Percentiles rank a stretch among this genome's conserved stretches.
Evolutionary conservation across 176 grass and related monocot genomes (phyloP).

Genomic region (Bothriochloa decipiens): DNA sequence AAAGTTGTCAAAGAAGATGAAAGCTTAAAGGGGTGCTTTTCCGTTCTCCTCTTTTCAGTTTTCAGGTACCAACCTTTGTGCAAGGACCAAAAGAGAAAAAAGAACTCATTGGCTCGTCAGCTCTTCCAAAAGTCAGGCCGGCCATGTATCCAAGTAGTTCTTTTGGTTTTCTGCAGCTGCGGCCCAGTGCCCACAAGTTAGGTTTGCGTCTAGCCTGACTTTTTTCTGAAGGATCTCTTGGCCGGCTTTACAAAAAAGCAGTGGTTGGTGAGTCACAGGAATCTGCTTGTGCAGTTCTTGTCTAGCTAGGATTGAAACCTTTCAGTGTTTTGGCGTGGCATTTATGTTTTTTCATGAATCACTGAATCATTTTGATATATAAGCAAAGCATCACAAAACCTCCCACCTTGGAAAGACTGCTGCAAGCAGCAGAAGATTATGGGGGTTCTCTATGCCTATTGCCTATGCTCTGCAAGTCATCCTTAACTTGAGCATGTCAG

Average conservation of each 20-base stretch:
- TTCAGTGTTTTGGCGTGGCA: not conserved
- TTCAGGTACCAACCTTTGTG: conserved; percentile 23
- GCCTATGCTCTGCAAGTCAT: conserved; percentile 23
- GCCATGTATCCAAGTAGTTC: not conserved
- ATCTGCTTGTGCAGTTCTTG: conserved; percentile 17
- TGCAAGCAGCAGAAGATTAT: conserved; percentile 2
- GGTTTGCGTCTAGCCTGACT: not conserved
- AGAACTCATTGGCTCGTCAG: not conserved
- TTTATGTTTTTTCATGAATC: not conserved
- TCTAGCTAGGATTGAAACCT: not conserved
- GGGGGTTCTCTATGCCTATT: not conserved
- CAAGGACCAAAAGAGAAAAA: conserved; percentile 25
- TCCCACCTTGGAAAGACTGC: not conserved
- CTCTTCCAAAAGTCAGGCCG: not conserved
- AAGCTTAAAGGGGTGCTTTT: not conserved
- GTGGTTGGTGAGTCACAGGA: conserved; percentile 11
- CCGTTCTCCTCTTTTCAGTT: not conserved
- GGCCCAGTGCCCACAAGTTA: not conserved
- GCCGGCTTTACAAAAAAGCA: conserved; percentile 32
- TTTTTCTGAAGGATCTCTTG: conserved; percentile 3
- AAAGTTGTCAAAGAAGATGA: not conserved
- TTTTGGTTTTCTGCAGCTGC: not conserved
- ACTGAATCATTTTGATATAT: not conserved
- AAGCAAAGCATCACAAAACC: conserved; percentile 31
- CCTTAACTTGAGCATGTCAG: conserved; percentile 32